Evolutionary conservation across 441 rosid genomes (phyloP), one percentile per base, ranked within the genome.

Genomic region (Isatis lusitanica): DNA sequence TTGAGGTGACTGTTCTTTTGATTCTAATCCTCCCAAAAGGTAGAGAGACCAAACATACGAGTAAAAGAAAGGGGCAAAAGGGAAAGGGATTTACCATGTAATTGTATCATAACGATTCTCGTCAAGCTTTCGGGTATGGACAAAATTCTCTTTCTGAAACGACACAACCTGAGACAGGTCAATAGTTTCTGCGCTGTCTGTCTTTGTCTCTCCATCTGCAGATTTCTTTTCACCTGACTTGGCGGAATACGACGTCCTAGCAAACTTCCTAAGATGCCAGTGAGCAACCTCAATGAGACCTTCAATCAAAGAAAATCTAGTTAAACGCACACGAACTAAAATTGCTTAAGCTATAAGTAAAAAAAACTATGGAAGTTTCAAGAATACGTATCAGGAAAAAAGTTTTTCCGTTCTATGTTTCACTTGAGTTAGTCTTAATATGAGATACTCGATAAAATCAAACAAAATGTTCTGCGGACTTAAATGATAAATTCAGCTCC

Each of bases 81-180:
- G 6, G 2, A 39, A 30, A 63, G 48, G 21, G 64, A 63, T 80
- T 82, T 75, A 92, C 98, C 99, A 90, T 39, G 89, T 82, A 80
- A 94, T 92, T 51, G 97, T 86, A 81, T 92, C 93, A 84, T 86
- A 92, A 12, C 68, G 78, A 78, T 83, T 83, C 35, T 76, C 83
- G 5, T 63, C 78, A 40, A 74, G 70, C 72, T 46, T 66, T 65
- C 36, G 82, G 68, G 86, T 81, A 7, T 74, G 78, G 61, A 88
- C 94, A 68, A 94, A 87, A 78, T 94, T 92, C 80, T 92, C 98
- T 74, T 80, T 83, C 68, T 56, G 83, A 76, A 94, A 94, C 16
- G 94, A 88, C 56, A 94, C 94, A 36, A 86, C 63, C 68, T 83
- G 81, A 71, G 62, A 74, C 53, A 94, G 80, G 79, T 84, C 80